phyloP scores from a whole-genome alignment of 352 stramenopile species.

The Phytophthora multivora region DNA sequence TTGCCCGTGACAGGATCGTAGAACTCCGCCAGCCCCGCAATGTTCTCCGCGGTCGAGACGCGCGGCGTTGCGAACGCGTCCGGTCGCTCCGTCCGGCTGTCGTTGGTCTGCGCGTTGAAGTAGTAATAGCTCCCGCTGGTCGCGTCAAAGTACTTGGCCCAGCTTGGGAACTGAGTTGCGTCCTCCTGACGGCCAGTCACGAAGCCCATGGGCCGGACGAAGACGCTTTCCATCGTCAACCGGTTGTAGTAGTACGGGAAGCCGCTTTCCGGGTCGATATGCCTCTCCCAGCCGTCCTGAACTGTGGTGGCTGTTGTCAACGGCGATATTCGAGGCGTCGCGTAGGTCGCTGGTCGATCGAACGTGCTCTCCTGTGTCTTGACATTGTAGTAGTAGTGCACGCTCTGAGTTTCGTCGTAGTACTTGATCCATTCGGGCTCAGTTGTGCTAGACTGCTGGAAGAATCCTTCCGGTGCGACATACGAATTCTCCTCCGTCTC shows the following conservation, averaged over 20 bases:
- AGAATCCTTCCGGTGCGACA: constrained; percentile 37
- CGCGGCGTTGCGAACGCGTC: constrained; percentile 50
- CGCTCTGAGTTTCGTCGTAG: constrained; percentile 64
- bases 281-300: constrained; percentile 49
- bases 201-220: constrained; percentile 40
- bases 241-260: constrained; percentile 86
- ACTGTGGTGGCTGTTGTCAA: neutral
- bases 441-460: neutral
- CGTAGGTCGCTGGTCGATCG: constrained; percentile 30
- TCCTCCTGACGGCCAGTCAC: constrained; percentile 23
- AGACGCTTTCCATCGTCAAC: constrained; percentile 73
- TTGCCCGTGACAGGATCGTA: constrained; percentile 49
- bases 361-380: constrained; percentile 43
- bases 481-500: constrained; percentile 68
- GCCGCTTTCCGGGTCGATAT: constrained; percentile 50
- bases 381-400: constrained; percentile 67
- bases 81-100: constrained; percentile 51
- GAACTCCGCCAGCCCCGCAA: constrained; percentile 24
- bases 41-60: constrained; percentile 16
- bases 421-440: constrained; percentile 57
- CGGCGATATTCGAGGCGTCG: constrained; percentile 30
- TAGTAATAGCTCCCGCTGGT: constrained; percentile 64
- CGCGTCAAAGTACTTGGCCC: constrained; percentile 68
- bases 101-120: constrained; percentile 57
- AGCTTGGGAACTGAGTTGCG: constrained; percentile 9